A percentile compares a stretch with the other conserved stretches of the same genome.
These are phyloP conservation scores for Suillus sp. DNA, from an alignment of 768 basidiomycete genomes.

Conservation along the genomic window DNA sequence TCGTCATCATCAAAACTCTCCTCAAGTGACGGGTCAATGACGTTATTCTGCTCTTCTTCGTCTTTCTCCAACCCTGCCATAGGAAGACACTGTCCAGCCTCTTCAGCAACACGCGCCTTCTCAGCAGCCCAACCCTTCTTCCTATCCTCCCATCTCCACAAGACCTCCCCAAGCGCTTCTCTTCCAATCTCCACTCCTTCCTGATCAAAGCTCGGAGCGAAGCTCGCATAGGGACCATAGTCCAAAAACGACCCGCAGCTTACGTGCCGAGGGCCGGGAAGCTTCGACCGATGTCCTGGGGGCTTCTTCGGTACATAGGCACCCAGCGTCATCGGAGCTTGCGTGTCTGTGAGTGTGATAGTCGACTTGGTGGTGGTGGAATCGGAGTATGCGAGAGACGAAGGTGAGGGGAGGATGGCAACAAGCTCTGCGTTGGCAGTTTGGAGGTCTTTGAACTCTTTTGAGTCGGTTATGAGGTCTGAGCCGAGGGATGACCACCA, in stretches of 20 bases:
- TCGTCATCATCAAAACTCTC: conserved; percentile 35
- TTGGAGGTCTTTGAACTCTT: conserved; percentile 49
- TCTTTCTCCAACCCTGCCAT: conserved; percentile 14
- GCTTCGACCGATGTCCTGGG: conserved; percentile 41
- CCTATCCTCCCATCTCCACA: conserved; percentile 53
- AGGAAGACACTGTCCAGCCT: conserved; percentile 13
- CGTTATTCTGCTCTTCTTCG: conserved; percentile 16
- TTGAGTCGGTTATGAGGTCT: conserved; percentile 39
- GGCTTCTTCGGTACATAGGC: conserved; percentile 53
- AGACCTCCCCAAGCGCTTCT: conserved; percentile 57
- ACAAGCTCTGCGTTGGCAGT: conserved; percentile 78
- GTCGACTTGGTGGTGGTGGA: conserved; percentile 23
- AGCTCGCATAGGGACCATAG: conserved; percentile 74
- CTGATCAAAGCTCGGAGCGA: conserved; percentile 80
- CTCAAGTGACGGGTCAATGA: conserved; percentile 14
- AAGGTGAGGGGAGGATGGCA: conserved; percentile 68
- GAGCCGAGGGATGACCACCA: conserved; percentile 78
- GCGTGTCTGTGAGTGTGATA: conserved; percentile 12
- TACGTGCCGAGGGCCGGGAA: conserved; percentile 54
- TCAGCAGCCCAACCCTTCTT: conserved; percentile 29
- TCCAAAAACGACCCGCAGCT: conserved; percentile 73
- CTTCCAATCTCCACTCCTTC: conserved; percentile 74
- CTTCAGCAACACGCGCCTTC: conserved; percentile 31
- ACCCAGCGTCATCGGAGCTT: conserved; percentile 49
- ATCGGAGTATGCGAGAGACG: conserved; percentile 34